phyloP scores from a whole-genome alignment of 2,329 filamentous ascomycete species.

The Neoascochyta sp. region DNA sequence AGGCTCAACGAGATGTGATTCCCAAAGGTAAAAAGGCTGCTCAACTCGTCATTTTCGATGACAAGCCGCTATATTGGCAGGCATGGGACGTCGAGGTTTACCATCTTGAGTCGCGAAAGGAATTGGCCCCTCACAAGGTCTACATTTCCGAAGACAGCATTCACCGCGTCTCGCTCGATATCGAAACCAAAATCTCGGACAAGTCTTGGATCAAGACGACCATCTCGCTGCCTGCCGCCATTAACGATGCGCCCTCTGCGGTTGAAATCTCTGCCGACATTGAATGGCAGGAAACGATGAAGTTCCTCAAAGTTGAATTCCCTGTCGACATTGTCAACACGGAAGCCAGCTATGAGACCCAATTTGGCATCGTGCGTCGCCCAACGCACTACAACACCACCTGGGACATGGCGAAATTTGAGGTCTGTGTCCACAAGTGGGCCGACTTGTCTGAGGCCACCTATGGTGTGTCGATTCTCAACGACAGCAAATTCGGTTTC shows the following conservation, averaged over 20 bases:
- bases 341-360: constrained; percentile 91
- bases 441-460: constrained; percentile 83
- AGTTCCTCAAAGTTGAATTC: constrained; percentile 98
- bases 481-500: constrained; percentile 95
- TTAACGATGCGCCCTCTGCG: constrained; percentile 62
- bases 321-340: constrained; percentile 87
- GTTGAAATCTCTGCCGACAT: constrained; percentile 80
- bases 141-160: constrained; percentile 67
- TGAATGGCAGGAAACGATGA: constrained; percentile 97
- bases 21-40: constrained; percentile 72
- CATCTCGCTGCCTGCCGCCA: constrained; percentile 70
- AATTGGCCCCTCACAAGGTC: constrained; percentile 66
- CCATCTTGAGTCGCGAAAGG: constrained; percentile 81
- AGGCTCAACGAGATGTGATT: constrained; percentile 72
- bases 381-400: constrained; percentile 98
- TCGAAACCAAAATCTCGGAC: constrained; percentile 82
- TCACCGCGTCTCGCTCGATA: constrained; percentile 76
- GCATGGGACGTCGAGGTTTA: constrained; percentile 98
- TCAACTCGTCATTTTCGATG: constrained; percentile 91
- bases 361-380: constrained; percentile 81
- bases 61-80: constrained; percentile 96
- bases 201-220: constrained; percentile 82
- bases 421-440: constrained; percentile 94
- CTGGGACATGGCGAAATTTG: constrained; percentile 98
- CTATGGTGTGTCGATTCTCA: constrained; percentile 88